These are phyloP conservation scores for Nymphaea colorata DNA, from an alignment of 164 flowering plant species.

Conservation along the genomic window DNA sequence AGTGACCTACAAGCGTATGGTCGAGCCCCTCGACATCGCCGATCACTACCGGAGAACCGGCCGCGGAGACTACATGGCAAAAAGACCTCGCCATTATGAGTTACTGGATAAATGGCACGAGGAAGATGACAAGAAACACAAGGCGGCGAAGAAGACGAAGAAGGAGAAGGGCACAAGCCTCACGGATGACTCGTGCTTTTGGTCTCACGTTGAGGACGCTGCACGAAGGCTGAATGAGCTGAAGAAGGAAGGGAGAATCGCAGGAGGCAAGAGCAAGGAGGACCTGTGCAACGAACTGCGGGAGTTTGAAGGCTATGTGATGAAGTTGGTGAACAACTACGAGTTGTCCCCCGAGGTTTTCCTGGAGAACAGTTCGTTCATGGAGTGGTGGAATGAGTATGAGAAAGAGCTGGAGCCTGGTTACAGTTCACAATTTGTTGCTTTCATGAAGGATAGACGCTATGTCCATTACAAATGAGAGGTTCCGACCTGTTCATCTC, in stretches of 20 bases:
- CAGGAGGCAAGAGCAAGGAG: background rate
- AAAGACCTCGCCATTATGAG: background rate
- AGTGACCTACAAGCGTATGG: background rate
- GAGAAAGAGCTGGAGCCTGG: no score
- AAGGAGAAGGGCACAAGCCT: background rate
- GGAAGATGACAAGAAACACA: background rate
- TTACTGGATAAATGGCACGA: background rate
- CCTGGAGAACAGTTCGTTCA: background rate
- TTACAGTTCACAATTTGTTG: no score
- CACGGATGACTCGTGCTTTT: background rate
- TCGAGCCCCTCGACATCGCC: background rate
- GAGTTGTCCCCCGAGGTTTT: background rate
- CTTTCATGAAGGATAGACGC: no score
- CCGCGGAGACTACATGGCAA: no score
- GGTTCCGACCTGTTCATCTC: no score
- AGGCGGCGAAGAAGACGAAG: background rate
- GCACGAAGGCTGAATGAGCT: background rate
- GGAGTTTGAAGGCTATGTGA: background rate
- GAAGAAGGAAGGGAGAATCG: background rate
- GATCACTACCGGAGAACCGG: background rate
- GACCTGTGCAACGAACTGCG: background rate
- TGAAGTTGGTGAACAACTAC: background rate
- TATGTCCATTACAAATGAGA: no score
- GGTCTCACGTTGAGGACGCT: background rate
- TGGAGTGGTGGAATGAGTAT: no score